A percentile compares a stretch with the other conserved stretches of the same genome.
Conservation (phyloP, 2,329 filamentous ascomycete species). For the Fusarium succisae region DNA sequence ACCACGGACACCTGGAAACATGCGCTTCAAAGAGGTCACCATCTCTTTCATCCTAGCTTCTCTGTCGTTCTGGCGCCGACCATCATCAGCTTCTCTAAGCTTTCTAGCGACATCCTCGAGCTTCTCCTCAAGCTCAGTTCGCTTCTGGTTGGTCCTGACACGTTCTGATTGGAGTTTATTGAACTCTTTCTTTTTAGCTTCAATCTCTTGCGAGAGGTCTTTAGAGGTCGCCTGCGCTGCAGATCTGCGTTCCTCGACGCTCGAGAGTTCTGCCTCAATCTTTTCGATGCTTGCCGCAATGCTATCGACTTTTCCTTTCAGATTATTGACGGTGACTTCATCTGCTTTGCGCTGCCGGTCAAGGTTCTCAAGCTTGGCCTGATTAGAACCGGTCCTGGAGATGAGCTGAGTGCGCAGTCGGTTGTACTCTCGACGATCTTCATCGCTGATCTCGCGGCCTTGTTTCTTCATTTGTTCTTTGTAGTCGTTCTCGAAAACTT, state of each 20-base stretch:
- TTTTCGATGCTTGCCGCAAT: slow-evolving; percentile 78
- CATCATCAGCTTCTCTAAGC: slow-evolving; percentile 85
- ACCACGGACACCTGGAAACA: slow-evolving; percentile 91
- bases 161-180: slow-evolving; percentile 87
- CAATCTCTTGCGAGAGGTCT: slow-evolving; percentile 79
- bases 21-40: slow-evolving; percentile 85
- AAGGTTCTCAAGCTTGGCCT: slow-evolving; percentile 86
- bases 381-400: slow-evolving; percentile 81
- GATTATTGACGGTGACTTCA: slow-evolving; percentile 86
- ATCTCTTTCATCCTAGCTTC: slow-evolving; percentile 84
- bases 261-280: slow-evolving; percentile 74
- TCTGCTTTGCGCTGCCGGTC: slow-evolving; percentile 90
- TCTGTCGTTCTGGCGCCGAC: slow-evolving; percentile 84
- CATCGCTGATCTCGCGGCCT: slow-evolving; percentile 84
- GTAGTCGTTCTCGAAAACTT: slow-evolving; percentile 89
- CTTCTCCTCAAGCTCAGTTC: slow-evolving; percentile 92
- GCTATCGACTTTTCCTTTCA: slow-evolving; percentile 87
- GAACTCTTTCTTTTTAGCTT: slow-evolving; percentile 88
- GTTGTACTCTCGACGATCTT: slow-evolving; percentile 91
- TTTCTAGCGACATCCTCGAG: slow-evolving; percentile 82
- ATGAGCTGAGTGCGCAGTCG: slow-evolving; percentile 85
- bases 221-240: slow-evolving; percentile 70
- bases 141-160: slow-evolving; percentile 80
- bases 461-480: slow-evolving; percentile 85
- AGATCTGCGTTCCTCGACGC: slow-evolving; percentile 74